A percentile compares a stretch with the other conserved stretches of the same genome.
Evolutionary conservation across 257 asterid genomes (phyloP).

Genomic region (Thymus quinquecostatus): DNA sequence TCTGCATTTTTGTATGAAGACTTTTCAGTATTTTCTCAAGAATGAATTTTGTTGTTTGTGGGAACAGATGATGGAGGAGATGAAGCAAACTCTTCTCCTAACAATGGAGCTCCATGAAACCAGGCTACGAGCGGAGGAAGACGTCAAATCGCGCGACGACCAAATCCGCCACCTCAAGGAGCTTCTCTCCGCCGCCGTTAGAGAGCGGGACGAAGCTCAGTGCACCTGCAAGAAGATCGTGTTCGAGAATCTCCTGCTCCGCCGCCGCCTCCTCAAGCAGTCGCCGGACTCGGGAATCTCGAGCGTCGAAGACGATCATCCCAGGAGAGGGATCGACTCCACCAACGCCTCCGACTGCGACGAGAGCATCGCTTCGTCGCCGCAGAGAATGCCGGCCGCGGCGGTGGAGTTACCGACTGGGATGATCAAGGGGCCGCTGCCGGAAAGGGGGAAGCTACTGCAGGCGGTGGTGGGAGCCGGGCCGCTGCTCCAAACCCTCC

Average conservation of each 20-base stretch:
- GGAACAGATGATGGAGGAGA: slow-evolving; percentile 72
- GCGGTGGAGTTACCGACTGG: slow-evolving; percentile 28
- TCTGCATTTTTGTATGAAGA: background rate
- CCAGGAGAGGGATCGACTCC: slow-evolving; percentile 41
- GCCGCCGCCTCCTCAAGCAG: slow-evolving; percentile 43
- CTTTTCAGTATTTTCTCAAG: no score
- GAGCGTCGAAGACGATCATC: slow-evolving; percentile 65
- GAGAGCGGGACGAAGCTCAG: slow-evolving; percentile 69
- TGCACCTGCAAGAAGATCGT: slow-evolving; percentile 45
- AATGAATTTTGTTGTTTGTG: no score
- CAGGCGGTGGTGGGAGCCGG: slow-evolving; percentile 89
- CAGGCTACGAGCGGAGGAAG: slow-evolving; percentile 54
- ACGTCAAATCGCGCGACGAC: slow-evolving; percentile 56
- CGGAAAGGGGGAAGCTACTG: slow-evolving; percentile 76
- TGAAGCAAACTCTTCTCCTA: slow-evolving; percentile 51
- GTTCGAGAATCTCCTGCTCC: slow-evolving; percentile 48
- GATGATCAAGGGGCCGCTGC: slow-evolving; percentile 49
- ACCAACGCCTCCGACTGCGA: slow-evolving; percentile 67
- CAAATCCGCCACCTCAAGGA: slow-evolving; percentile 59
- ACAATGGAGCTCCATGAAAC: slow-evolving; percentile 69
- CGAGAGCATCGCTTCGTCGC: slow-evolving; percentile 75
- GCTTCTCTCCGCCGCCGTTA: slow-evolving; percentile 47
- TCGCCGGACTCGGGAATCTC: slow-evolving; percentile 61
- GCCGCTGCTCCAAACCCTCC: slow-evolving; percentile 75
- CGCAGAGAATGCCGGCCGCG: slow-evolving; percentile 8